phyloP scores from a whole-genome alignment of 441 rosid genomes.

The Populus hybrid region DNA sequence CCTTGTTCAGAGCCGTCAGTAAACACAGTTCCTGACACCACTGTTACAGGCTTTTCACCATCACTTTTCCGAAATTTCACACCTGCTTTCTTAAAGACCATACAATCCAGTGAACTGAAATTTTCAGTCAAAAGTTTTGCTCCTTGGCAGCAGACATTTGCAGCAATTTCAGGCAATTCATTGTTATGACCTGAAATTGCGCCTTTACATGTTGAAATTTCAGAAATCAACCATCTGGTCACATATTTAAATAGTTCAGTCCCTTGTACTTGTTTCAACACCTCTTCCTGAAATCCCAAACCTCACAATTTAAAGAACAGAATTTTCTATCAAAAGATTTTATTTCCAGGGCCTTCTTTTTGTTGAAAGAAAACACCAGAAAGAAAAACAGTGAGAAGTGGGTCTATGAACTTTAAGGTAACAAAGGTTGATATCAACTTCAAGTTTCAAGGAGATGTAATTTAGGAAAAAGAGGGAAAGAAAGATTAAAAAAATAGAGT shows the following conservation, averaged over 20 bases:
- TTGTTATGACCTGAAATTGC: slow-evolving; percentile 15
- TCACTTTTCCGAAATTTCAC: slow-evolving; percentile 49
- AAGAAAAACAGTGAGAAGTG: not conserved
- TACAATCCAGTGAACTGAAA: slow-evolving; percentile 21
- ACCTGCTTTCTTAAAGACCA: slow-evolving; percentile 26
- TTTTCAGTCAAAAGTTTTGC: slow-evolving; percentile 43
- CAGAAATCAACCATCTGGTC: slow-evolving; percentile 28
- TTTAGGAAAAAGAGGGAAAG: not conserved
- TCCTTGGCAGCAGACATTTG: slow-evolving; percentile 41
- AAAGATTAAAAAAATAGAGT: not conserved
- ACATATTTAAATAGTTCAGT: slow-evolving; percentile 49
- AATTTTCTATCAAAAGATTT: too few species aligned
- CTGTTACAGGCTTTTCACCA: slow-evolving; percentile 35
- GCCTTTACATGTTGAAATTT: slow-evolving; percentile 17
- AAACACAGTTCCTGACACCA: slow-evolving; percentile 41
- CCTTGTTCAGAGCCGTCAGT: slow-evolving; percentile 28
- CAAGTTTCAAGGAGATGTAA: not conserved
- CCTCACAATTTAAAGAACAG: not conserved
- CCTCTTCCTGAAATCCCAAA: slow-evolving; percentile 44
- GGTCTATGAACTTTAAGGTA: not conserved
- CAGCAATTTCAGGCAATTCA: slow-evolving; percentile 32
- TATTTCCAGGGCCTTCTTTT: not conserved
- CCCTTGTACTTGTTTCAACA: slow-evolving; percentile 59
- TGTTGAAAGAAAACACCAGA: not conserved
- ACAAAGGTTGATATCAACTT: not conserved